These are phyloP conservation scores for Esteya vermicola DNA, from an alignment of 2,329 filamentous ascomycete species.

Conservation along the genomic window DNA sequence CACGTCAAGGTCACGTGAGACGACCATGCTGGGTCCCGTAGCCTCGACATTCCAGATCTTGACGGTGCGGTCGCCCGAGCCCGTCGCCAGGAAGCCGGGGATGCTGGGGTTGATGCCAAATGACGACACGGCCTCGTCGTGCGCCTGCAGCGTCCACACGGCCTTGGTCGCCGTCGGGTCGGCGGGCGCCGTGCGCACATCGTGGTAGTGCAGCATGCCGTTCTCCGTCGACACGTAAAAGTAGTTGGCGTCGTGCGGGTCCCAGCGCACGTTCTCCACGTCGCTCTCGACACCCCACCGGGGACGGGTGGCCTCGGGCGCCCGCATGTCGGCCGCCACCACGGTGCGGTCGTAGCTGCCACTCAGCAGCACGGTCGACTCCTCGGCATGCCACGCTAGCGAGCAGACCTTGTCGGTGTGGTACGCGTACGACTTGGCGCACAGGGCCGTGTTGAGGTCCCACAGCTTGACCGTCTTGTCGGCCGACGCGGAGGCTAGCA, in stretches of 20 bases:
- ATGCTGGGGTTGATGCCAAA: conserved; percentile 87
- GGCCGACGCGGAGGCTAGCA: conserved; percentile 86
- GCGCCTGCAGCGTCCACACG: conserved; percentile 88
- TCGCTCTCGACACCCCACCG: conserved; percentile 93
- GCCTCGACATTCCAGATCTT: conserved; percentile 90
- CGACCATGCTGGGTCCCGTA: conserved; percentile 75
- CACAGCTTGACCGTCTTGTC: conserved; percentile 97
- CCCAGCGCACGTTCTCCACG: conserved; percentile 85
- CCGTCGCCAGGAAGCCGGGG: conserved; percentile 85
- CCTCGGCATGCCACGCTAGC: conserved; percentile 77
- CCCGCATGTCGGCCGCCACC: conserved; percentile 91
- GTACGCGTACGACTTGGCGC: conserved; percentile 88
- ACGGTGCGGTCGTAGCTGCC: conserved; percentile 92
- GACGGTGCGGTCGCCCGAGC: conserved; percentile 85
- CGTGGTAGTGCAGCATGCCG: conserved; percentile 85
- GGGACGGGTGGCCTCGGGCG: conserved; percentile 66
- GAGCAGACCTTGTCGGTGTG: conserved; percentile 98
- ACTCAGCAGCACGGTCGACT: conserved; percentile 78
- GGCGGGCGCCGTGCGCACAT: conserved; percentile 62
- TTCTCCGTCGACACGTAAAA: conserved; percentile 94
- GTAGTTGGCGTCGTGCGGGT: conserved; percentile 81
- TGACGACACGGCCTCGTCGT: conserved; percentile 80
- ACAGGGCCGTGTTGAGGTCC: conserved; percentile 85
- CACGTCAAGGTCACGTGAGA: conserved; percentile 80
- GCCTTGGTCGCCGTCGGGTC: conserved; percentile 65